These are phyloP conservation scores for Solanum neorickii DNA, from an alignment of 257 asterid genomes.

Conservation along the genomic window DNA sequence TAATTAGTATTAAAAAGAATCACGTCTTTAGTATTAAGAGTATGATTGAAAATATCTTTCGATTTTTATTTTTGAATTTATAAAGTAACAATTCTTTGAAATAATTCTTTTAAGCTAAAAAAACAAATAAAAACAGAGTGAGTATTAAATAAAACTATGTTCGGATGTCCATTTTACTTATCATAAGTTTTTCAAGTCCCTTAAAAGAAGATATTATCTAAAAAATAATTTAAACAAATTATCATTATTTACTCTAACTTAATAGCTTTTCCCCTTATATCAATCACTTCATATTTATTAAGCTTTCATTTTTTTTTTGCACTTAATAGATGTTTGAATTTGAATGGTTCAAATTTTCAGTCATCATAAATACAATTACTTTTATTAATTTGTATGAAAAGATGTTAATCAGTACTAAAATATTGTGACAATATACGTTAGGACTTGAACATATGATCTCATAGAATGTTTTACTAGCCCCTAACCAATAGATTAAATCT, in stretches of 20 bases:
- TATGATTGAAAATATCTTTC: background rate
- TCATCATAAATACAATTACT: too few species aligned
- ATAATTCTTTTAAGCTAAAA: background rate
- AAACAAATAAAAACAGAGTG: background rate
- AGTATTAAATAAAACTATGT: background rate
- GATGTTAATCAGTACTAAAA: too few species aligned
- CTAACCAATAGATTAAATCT: too few species aligned
- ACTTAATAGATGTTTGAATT: background rate
- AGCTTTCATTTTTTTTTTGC: background rate
- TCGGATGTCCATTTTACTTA: background rate
- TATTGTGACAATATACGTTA: rapidly evolving
- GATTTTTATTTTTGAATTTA: background rate
- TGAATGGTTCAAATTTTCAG: too few species aligned
- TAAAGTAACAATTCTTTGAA: background rate
- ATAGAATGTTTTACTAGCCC: too few species aligned
- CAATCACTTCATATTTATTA: background rate
- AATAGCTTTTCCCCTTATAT: background rate
- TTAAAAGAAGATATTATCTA: background rate
- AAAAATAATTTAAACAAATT: background rate
- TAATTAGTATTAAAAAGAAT: background rate
- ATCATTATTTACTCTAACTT: background rate
- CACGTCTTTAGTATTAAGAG: background rate
- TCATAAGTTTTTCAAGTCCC: background rate
- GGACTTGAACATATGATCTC: too few species aligned
- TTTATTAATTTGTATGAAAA: too few species aligned